Percentiles rank a stretch among this genome's conserved stretches.
These are phyloP conservation scores for Castanea mollissima DNA, from an alignment of 306 rosid species.

Conservation along the genomic window DNA sequence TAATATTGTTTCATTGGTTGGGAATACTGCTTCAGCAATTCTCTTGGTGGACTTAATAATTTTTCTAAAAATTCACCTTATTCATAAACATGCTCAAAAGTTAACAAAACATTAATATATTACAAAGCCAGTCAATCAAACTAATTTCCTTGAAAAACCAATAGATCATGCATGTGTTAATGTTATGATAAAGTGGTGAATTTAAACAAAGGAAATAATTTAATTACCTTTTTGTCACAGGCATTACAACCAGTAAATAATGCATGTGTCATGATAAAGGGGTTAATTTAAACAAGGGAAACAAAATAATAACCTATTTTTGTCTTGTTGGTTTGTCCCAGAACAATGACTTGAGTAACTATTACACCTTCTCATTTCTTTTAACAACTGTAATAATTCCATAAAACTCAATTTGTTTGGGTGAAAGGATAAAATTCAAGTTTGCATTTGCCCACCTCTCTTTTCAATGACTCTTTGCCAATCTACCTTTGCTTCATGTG, in stretches of 20 bases:
- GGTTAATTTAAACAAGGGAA: background rate
- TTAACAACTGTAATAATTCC: background rate
- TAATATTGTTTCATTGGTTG: too few relatives aligned
- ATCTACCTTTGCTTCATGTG: background rate
- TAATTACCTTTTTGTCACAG: background rate
- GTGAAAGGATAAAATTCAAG: background rate
- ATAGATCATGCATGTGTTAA: too few relatives aligned
- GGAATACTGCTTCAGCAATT: too few relatives aligned
- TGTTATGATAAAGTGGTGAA: too few relatives aligned
- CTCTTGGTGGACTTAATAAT: too few relatives aligned
- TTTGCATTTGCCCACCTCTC: background rate
- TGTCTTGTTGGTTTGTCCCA: background rate
- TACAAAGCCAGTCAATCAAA: background rate
- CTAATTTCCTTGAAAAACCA: too few relatives aligned
- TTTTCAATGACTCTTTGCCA: background rate
- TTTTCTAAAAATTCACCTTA: background rate
- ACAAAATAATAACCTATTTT: background rate
- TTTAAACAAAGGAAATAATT: conserved; percentile 21
- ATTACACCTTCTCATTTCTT: background rate
- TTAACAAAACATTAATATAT: background rate
- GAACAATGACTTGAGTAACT: background rate
- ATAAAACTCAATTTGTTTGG: background rate
- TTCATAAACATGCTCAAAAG: background rate
- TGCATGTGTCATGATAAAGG: background rate
- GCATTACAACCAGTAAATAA: background rate